Evolutionary conservation across 2,329 filamentous ascomycete genomes (phyloP).

Genomic region (Knufia petricola): DNA sequence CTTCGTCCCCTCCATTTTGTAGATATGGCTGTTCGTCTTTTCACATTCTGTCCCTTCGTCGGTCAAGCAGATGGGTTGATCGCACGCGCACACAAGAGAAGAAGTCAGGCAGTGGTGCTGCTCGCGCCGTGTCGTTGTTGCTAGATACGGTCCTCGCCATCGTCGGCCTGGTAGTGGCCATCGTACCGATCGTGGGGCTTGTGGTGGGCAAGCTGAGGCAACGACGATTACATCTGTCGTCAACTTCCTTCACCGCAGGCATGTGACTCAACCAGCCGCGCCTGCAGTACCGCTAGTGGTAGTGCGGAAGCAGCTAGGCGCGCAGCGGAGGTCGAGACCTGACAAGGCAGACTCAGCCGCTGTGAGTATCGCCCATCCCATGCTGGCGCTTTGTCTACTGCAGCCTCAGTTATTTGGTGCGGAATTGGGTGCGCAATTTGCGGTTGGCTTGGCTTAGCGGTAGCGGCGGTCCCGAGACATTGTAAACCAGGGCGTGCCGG

Average conservation of each 20-base stretch:
- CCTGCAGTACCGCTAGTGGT: constrained; percentile 1
- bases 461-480: too few relatives aligned
- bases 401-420: too few relatives aligned
- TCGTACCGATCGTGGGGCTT: constrained; percentile 3
- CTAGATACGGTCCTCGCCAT: constrained; percentile 1
- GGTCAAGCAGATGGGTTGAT: constrained; percentile 3
- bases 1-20: constrained; percentile 2
- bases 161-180: constrained; percentile 3
- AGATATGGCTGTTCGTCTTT: constrained; percentile 3
- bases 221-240: constrained; percentile 2
- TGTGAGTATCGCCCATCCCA: too few relatives aligned
- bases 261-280: constrained; percentile 3
- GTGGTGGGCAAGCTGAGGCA: constrained; percentile 3
- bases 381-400: too few relatives aligned
- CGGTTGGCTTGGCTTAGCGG: too few relatives aligned
- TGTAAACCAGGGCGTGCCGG: too few relatives aligned
- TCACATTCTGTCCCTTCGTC: constrained; percentile 3
- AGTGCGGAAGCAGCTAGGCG: too few relatives aligned
- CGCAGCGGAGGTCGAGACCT: too few relatives aligned
- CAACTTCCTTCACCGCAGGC: constrained; percentile 1
- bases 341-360: too few relatives aligned
- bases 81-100: constrained; percentile 2
- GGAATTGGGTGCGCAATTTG: too few relatives aligned
- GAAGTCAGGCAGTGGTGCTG: constrained; percentile 1
- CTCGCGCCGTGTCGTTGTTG: not conserved